Evolutionary conservation across 1,284 basidiomycete genomes (phyloP), one percentile per base, ranked within the genome.

Genomic region (Inonotus hispidus): DNA sequence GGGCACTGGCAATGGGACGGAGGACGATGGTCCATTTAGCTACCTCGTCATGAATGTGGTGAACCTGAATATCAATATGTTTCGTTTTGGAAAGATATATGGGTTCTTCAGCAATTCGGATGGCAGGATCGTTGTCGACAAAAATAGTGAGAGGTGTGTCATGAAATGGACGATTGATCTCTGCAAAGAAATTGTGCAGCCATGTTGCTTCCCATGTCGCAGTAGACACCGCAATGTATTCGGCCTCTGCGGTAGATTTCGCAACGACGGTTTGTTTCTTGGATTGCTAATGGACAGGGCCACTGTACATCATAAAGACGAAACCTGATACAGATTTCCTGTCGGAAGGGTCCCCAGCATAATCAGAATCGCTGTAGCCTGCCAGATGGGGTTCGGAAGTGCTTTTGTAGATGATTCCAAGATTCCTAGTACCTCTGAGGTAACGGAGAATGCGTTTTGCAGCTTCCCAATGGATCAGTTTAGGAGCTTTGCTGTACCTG

Each of bases 21-120:
- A 61, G 38, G 1, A n/a, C 13, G 19, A 61, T 46, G 1, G 23
- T 23, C 2, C 41, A 1, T 13, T 49, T 38, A 21, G 59, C 3
- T 13, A 60, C 37, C 0, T 55, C 56, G 46, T 80, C 74, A 0
- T 76, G 71, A n/a, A 81, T 68, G 43, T 70, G 75, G 57, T 80
- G 77, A 56, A 74, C 69, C 1, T 64, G 61, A 14, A 79, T 68
- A 46, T 77, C 71, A 43, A 82, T 78, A 60, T 82, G 79, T 64
- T 80, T 81, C 10, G 71, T 67, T 0, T 69, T 65, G 0, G 66
- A 50, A 45, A 76, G 71, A 4, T 61, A 63, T 2, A 69, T 66
- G 0, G 72, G 68, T 56, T 77, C 74, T 5, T 71, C 49, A 0
- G 75, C 67, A 0, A 81, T 62, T 0, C 65, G 53, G 25, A 80